Base-by-base conservation (phyloP, 148 eudicot species). In the Rhododendron griersonianum region DNA sequence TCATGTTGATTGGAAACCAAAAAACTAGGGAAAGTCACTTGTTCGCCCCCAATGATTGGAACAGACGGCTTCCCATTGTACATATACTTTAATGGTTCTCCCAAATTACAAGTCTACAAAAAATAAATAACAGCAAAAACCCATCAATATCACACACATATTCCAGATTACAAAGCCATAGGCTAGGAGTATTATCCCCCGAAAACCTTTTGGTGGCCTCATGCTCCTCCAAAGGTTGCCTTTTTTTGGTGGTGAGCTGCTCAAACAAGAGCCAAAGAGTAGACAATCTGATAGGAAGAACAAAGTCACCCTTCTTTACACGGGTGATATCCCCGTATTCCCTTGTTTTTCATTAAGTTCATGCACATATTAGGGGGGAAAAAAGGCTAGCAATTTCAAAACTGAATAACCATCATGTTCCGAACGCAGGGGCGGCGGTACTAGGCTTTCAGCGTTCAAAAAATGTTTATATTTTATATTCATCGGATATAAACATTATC, bases 101-200 rank as follows among this genome's bases (percentile, higher is more conserved):
- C 92, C 80, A 91, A 87, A 86, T 89, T 88, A 90, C 95, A 95
- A 79, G 91, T 91, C 98, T 96, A 84, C 85, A 87, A 73, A 86
- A 21, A 77, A 76, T 16, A 0, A 67, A 25, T 11, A 67, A 73
- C 13, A 87, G 48, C 41, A 82, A 30, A 59, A 39, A 69, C 75
- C 30, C 35, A 73, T 30, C 69, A 39, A 39, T 21, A n/a, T 30
- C 83, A 19, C 33, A 25, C 13, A 85, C 16, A 37, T 4, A 5
- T 50, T 61, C 11, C 61, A 35, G 28, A 53, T 81, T 81, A 53
- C 39, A 81, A 51, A 33, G 14, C 65, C 11, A n/a, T 13, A 5
- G 6, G 39, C 39, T 71, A 71, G 33, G 18, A 8, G 39, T 67
- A 30, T 14, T 30, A 71, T 30, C 19, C 9, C 8, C 39, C 8